Percentiles rank a stretch among this genome's conserved stretches.
Evolutionary conservation across 208 protist species (phyloP).

Genomic region (Leishmania braziliensis): DNA sequence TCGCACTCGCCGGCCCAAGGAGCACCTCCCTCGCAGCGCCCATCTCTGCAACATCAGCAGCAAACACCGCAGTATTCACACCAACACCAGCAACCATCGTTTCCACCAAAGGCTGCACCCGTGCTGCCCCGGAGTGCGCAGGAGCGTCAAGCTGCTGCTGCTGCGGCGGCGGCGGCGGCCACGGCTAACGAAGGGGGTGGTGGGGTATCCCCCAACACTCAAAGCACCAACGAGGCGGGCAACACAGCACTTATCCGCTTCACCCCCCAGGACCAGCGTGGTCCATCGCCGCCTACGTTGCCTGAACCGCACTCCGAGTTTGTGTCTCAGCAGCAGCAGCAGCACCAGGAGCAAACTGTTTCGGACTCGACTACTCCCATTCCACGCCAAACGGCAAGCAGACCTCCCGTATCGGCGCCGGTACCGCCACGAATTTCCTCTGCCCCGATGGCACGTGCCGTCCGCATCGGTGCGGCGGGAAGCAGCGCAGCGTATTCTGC

Average conservation of each 20-base stretch:
- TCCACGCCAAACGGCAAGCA: background rate
- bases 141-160: conserved; percentile 30
- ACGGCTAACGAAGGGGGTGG: background rate
- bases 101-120: conserved; percentile 25
- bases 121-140: conserved; percentile 34
- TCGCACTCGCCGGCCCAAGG: conserved; percentile 16
- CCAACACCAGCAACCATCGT: conserved; percentile 16
- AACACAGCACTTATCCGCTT: background rate
- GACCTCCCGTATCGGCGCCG: background rate
- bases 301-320: conserved; percentile 28
- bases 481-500: conserved; percentile 15
- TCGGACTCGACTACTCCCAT: background rate
- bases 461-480: conserved; percentile 1
- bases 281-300: conserved; percentile 18
- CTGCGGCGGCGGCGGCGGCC: conserved; percentile 14
- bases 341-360: conserved; percentile 4
- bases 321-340: conserved; percentile 13
- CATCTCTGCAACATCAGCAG: conserved; percentile 5
- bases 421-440: conserved; percentile 36
- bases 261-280: conserved; percentile 14
- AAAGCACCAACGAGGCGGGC: background rate
- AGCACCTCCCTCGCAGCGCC: conserved; percentile 12
- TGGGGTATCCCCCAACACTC: conserved; percentile 17
- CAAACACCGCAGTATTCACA: background rate
- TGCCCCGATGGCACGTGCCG: conserved; percentile 28